Base-by-base conservation (phyloP, 805 yeast genomes). In the Schwanniomyces polymorphus region DNA sequence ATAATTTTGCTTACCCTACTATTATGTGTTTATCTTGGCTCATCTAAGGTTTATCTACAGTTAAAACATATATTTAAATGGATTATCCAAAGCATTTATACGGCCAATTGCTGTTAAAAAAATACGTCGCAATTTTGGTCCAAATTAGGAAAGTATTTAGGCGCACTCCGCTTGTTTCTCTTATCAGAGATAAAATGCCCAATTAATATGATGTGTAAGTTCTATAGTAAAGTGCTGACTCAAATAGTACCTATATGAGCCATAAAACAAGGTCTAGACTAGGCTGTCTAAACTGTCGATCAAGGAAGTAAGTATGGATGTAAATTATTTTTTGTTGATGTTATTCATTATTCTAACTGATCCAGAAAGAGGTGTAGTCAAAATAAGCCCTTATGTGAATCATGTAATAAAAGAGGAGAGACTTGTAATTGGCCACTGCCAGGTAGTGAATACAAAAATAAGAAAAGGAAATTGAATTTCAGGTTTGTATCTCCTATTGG, bases 281-380 rank as follows among this genome's bases (percentile, higher is more conserved):
- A 12, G 55, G 55, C 2, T 51, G 55, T 26, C 34, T 51, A 27
- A 35, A 37, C 21, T 51, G 55, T 27, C 27, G 46, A 23, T 27
- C 38, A 9, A 41, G 44, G 35, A 51, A 46, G 54, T 46, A 34
- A 26, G 50, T 43, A 18, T 37, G 16, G 11, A 37, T 10, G 21
- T 7, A 37, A 37, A 37, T 21, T 14, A 5, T 7, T 4, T 12
- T 2, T n/a, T 25, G 5, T 2, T 5, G 25, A 9, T 27, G 12
- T n/a, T n/a, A n/a, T n/a, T n/a, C n/a, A n/a, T n/a, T n/a, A n/a
- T n/a, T n/a, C 28, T 28, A 26, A 48, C 41, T 18, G 10, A n/a
- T 29, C 25, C 7, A 46, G 50, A 21, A 53, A 53, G 44, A 53
- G 51, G 38, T 53, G 56, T 44, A 52, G 46, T 44, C 50, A 53